Conservation (phyloP, 768 basidiomycete genomes). For the Leccinum pellstonianum region DNA sequence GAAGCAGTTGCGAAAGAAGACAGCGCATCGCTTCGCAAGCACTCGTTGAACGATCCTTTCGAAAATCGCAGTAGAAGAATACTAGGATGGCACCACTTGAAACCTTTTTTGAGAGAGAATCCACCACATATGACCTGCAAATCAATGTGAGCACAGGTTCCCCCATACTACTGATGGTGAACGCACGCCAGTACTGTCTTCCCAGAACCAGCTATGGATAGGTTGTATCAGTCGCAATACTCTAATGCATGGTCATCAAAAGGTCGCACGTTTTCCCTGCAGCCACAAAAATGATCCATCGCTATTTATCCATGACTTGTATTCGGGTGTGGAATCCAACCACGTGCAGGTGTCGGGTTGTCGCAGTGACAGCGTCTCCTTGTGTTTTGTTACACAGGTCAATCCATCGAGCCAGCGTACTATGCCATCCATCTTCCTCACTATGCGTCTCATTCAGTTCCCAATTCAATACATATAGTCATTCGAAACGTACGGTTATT, state of each 20-base stretch:
- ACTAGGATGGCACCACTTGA: neutral
- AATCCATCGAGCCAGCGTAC: constrained; percentile 13
- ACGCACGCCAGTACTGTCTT: constrained; percentile 22
- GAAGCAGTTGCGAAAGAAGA: constrained; percentile 15
- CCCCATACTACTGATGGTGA: too few relatives aligned
- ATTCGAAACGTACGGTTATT: neutral
- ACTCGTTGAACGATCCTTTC: constrained; percentile 3
- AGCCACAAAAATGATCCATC: constrained; percentile 12
- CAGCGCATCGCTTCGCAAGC: constrained; percentile 15
- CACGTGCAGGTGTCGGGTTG: constrained; percentile 16
- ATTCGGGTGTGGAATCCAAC: neutral
- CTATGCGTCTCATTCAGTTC: neutral
- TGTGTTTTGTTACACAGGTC: constrained; percentile 14
- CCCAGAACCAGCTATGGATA: constrained; percentile 15
- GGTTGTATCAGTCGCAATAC: neutral
- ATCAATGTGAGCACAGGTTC: neutral
- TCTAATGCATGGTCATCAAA: neutral
- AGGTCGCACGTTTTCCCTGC: constrained; percentile 18
- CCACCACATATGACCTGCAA: constrained; percentile 9
- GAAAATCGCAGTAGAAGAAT: constrained; percentile 24
- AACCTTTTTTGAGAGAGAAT: neutral
- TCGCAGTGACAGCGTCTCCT: constrained; percentile 6
- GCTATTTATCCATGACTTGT: constrained; percentile 9
- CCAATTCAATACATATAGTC: too few relatives aligned
- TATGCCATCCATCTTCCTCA: constrained; percentile 6